Evolutionary conservation across 2,329 filamentous ascomycete genomes (phyloP).

Genomic region (Arthrobotrys sinensis): DNA sequence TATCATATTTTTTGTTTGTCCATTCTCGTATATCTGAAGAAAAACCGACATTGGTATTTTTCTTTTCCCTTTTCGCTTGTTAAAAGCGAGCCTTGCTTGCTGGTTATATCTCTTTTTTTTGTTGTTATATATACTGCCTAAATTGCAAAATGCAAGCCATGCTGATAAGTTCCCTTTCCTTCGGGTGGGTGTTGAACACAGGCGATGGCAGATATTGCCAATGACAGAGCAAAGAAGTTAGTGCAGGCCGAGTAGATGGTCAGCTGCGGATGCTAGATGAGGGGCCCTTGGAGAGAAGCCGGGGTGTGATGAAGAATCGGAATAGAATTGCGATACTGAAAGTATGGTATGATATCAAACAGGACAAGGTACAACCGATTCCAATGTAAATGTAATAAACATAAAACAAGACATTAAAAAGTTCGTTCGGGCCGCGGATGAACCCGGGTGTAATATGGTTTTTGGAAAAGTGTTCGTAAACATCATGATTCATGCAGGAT

Average conservation of each 20-base stretch:
- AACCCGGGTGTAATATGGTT: conserved; percentile 36
- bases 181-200: conserved; percentile 60
- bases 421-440: conserved; percentile 23
- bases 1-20: conserved; percentile 19
- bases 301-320: conserved; percentile 7
- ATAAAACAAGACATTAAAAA: conserved; percentile 55
- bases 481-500: conserved; percentile 53
- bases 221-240: conserved; percentile 64
- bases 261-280: conserved; percentile 11
- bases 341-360: conserved; percentile 25
- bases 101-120: conserved; percentile 19
- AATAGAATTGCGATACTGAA: conserved; percentile 38
- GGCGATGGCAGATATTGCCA: conserved; percentile 65
- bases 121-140: conserved; percentile 49
- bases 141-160: conserved; percentile 48
- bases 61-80: conserved; percentile 47
- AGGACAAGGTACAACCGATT: conserved; percentile 24
- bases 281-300: neutral
- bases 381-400: conserved; percentile 38
- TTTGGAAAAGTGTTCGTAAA: conserved; percentile 42
- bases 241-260: conserved; percentile 21
- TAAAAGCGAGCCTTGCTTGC: conserved; percentile 45
- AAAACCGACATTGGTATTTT: conserved; percentile 17
- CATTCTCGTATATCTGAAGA: conserved; percentile 7
- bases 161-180: conserved; percentile 43